Evolutionary conservation across 495 filamentous ascomycete species (phyloP).

Genomic region (Hypoxylon intermedium): DNA sequence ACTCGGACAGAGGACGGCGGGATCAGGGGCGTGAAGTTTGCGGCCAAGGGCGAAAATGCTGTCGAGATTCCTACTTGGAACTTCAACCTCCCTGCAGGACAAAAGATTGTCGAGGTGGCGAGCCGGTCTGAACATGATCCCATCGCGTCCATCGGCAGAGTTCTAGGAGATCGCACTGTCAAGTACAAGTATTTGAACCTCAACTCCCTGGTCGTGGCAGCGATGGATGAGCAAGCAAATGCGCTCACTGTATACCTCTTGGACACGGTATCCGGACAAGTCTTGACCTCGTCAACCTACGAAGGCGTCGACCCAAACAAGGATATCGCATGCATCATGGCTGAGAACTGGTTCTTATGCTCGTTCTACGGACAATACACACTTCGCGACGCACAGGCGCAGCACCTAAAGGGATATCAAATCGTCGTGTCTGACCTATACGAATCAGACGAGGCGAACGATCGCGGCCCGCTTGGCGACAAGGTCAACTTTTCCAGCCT

Average conservation of each 20-base stretch:
- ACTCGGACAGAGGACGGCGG: conserved; percentile 65
- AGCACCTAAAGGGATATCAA: conserved; percentile 81
- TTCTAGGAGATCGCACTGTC: conserved; percentile 87
- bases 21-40: conserved; percentile 66
- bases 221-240: conserved; percentile 62
- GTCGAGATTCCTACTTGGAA: conserved; percentile 69
- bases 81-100: conserved; percentile 71
- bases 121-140: conserved; percentile 78
- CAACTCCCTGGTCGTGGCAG: conserved; percentile 81
- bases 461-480: conserved; percentile 79
- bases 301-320: conserved; percentile 75
- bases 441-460: conserved; percentile 81
- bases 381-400: conserved; percentile 53
- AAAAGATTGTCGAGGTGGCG: conserved; percentile 71
- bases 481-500: conserved; percentile 75
- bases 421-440: conserved; percentile 87
- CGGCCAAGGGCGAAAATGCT: conserved; percentile 50
- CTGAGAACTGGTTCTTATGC: conserved; percentile 96
- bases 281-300: conserved; percentile 75
- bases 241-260: conserved; percentile 78
- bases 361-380: conserved; percentile 75
- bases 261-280: conserved; percentile 82
- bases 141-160: conserved; percentile 92
- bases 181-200: conserved; percentile 97
- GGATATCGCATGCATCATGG: conserved; percentile 75